Evolutionary conservation across 2,329 filamentous ascomycete species (phyloP).

Genomic region (Fusarium nelsonii): DNA sequence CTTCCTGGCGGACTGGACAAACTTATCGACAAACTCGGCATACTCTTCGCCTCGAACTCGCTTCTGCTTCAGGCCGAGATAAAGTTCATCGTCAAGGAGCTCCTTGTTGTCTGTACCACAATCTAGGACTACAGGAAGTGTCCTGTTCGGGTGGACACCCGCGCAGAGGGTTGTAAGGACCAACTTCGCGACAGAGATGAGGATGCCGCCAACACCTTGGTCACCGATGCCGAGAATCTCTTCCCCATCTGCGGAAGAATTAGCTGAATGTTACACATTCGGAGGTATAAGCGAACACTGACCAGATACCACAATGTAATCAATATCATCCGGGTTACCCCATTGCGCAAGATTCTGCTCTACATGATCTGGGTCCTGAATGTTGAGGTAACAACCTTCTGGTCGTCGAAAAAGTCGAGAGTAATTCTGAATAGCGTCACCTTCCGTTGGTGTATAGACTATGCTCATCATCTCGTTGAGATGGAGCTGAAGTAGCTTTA

Average conservation of each 20-base stretch:
- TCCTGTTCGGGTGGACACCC: constrained; percentile 84
- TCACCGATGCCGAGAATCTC: constrained; percentile 91
- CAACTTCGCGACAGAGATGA: constrained; percentile 87
- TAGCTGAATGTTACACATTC: neutral
- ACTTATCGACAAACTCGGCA: constrained; percentile 80
- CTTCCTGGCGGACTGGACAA: constrained; percentile 75
- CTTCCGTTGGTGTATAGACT: constrained; percentile 93
- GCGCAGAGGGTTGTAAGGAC: constrained; percentile 86
- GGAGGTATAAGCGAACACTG: constrained; percentile 44
- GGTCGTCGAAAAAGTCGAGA: constrained; percentile 81
- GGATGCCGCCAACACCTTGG: constrained; percentile 85
- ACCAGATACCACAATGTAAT: constrained; percentile 90
- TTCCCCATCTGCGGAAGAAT: constrained; percentile 61
- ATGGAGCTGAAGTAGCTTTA: constrained; percentile 78
- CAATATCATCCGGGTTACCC: constrained; percentile 79
- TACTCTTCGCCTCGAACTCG: constrained; percentile 79
- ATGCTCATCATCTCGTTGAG: constrained; percentile 89
- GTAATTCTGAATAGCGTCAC: constrained; percentile 88
- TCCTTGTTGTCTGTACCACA: constrained; percentile 86
- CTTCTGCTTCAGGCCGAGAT: constrained; percentile 78
- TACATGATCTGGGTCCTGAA: constrained; percentile 75
- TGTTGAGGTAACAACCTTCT: constrained; percentile 84
- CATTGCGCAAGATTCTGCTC: constrained; percentile 75
- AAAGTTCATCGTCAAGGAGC: constrained; percentile 80
- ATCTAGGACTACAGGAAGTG: constrained; percentile 84